Conservation (phyloP, 805 yeast species). For the Yarrowia yakushimensis region DNA sequence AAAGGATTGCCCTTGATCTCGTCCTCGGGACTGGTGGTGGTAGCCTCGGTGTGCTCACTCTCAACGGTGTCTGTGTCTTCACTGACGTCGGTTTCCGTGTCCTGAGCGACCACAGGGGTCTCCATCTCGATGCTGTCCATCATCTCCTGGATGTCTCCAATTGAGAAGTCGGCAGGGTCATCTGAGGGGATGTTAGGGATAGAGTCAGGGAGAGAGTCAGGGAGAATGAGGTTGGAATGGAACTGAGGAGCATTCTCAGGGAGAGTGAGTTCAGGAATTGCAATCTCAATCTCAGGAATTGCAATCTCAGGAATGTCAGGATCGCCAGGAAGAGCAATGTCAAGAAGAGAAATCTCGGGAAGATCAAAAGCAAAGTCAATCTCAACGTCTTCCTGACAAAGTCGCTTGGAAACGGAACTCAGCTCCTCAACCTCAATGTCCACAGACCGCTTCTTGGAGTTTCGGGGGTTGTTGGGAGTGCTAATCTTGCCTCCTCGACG, state of each 20-base stretch:
- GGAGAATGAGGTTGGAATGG: too few relatives aligned
- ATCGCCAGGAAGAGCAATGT: too few relatives aligned
- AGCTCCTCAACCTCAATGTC: background rate
- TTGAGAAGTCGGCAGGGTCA: background rate
- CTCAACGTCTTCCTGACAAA: too few relatives aligned
- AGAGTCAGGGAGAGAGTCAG: too few relatives aligned
- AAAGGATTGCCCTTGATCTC: background rate
- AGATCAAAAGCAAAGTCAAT: background rate
- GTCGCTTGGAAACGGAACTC: background rate
- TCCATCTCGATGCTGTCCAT: background rate
- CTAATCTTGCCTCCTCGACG: conserved; percentile 15
- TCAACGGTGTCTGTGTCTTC: background rate
- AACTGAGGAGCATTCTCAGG: too few relatives aligned
- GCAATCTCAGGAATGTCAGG: too few relatives aligned
- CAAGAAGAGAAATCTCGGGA: too few relatives aligned
- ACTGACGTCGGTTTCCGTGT: background rate
- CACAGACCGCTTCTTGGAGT: background rate
- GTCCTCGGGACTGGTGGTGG: background rate
- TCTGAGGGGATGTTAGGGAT: too few relatives aligned
- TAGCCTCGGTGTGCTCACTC: background rate
- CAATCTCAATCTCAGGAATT: too few relatives aligned
- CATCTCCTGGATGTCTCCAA: background rate
- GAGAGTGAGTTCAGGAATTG: background rate
- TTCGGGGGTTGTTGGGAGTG: conserved; percentile 8
- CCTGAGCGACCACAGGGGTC: too few relatives aligned